Conservation (phyloP, 2,329 filamentous ascomycete species). For the Fusarium albidum region DNA sequence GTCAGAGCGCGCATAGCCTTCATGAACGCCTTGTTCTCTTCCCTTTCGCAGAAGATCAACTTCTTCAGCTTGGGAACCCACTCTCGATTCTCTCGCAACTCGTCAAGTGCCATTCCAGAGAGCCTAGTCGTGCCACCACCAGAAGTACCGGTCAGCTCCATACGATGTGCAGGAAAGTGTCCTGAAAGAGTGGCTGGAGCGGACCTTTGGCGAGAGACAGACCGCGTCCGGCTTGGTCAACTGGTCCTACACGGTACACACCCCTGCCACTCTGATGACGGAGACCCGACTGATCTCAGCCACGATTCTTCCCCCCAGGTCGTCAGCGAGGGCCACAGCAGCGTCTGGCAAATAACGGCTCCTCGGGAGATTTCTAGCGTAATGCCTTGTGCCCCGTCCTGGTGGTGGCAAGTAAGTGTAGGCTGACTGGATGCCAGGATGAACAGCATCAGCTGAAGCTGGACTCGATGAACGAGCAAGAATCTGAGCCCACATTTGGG, state of each 20-base stretch:
- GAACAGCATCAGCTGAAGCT: not conserved
- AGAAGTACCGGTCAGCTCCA: slow-evolving; percentile 10
- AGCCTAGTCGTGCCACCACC: not conserved
- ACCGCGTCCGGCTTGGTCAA: no score
- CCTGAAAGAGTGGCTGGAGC: no score
- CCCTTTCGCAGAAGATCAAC: not conserved
- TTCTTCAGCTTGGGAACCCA: slow-evolving; percentile 19
- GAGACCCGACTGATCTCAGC: no score
- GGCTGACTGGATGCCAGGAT: not conserved
- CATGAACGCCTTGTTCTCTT: slow-evolving; percentile 13
- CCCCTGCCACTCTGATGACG: no score
- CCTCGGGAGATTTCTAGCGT: slow-evolving; percentile 1
- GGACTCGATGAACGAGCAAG: not conserved
- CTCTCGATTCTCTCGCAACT: slow-evolving; percentile 10
- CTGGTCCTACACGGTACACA: no score
- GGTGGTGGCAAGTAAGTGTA: not conserved
- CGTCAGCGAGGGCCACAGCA: not conserved
- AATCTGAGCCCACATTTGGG: not conserved
- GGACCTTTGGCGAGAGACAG: no score
- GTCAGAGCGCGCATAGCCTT: slow-evolving; percentile 20
- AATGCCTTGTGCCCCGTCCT: not conserved
- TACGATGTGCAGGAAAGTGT: no score
- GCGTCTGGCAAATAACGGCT: slow-evolving; percentile 1
- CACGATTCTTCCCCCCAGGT: not conserved
- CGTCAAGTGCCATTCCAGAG: slow-evolving; percentile 3